Evolutionary conservation across 2,329 filamentous ascomycete species (phyloP).

Genomic region (Cytospora paraplurivora): DNA sequence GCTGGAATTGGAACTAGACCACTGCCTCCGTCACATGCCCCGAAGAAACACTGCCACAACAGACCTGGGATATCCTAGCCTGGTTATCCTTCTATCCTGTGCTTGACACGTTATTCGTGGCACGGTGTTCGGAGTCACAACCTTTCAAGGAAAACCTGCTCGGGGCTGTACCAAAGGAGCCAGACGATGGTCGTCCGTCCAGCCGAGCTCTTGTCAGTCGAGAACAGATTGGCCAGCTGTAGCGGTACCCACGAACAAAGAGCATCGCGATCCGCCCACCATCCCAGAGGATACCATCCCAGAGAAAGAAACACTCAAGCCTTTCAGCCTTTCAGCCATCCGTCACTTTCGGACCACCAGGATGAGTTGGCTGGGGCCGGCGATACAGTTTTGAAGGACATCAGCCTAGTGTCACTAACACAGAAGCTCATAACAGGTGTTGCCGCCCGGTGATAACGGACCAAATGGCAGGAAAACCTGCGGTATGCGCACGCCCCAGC

Average conservation of each 20-base stretch:
- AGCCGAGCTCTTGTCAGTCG: neutral
- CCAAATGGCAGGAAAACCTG: neutral
- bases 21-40: neutral
- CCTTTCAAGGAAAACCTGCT: constrained; percentile 3
- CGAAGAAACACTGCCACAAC: constrained; percentile 5
- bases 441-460: neutral
- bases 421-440: no score
- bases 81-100: neutral
- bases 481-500: neutral
- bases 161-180: constrained; percentile 11
- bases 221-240: neutral
- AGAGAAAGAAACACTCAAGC: no score
- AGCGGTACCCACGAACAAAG: neutral
- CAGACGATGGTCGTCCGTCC: neutral
- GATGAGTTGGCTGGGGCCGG: no score
- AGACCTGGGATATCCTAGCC: constrained; percentile 19
- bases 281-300: no score
- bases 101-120: neutral
- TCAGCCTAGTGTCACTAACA: neutral
- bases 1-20: neutral
- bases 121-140: constrained; percentile 12
- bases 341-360: no score
- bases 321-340: no score
- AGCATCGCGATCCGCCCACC: neutral
- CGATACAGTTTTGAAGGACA: neutral